A percentile compares a stretch with the other conserved stretches of the same genome.
phyloP scores from a whole-genome alignment of 164 flowering plant genomes.

The Akebia trifoliata region DNA sequence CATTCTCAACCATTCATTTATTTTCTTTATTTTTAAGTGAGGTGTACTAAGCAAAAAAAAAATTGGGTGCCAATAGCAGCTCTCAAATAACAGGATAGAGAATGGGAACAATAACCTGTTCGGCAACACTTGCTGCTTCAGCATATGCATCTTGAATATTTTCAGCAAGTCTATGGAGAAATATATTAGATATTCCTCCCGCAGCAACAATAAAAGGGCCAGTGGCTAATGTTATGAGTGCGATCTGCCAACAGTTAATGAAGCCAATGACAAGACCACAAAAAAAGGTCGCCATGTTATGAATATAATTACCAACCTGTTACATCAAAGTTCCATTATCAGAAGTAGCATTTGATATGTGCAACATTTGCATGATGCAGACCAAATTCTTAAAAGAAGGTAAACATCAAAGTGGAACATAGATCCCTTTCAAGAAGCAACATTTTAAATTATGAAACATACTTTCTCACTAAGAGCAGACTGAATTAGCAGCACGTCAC shows the following conservation, averaged over 20 bases:
- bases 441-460: conserved; percentile 12
- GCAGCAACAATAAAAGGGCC: conserved; percentile 99
- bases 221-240: conserved; percentile 82
- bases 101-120: conserved; percentile 58
- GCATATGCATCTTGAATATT: conserved; percentile 99
- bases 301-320: conserved; percentile 98
- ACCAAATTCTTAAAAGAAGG: neutral
- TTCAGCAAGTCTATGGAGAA: conserved; percentile 97
- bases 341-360: neutral
- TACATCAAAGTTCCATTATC: conserved; percentile 15
- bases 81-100: no score
- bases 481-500: conserved; percentile 95
- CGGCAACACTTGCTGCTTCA: conserved; percentile 98
- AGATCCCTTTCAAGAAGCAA: neutral
- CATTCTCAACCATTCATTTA: no score
- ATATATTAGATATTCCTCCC: conserved; percentile 95
- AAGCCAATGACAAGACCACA: conserved; percentile 92
- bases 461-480: conserved; percentile 99
- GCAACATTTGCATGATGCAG: neutral
- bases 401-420: no score
- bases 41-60: no score
- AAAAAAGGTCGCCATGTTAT: conserved; percentile 96
- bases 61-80: no score
- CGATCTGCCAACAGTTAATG: conserved; percentile 95
- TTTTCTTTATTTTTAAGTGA: no score